These are phyloP conservation scores for Thalassia testudinum DNA, from an alignment of 116 monocot genomes.

Conservation along the genomic window DNA sequence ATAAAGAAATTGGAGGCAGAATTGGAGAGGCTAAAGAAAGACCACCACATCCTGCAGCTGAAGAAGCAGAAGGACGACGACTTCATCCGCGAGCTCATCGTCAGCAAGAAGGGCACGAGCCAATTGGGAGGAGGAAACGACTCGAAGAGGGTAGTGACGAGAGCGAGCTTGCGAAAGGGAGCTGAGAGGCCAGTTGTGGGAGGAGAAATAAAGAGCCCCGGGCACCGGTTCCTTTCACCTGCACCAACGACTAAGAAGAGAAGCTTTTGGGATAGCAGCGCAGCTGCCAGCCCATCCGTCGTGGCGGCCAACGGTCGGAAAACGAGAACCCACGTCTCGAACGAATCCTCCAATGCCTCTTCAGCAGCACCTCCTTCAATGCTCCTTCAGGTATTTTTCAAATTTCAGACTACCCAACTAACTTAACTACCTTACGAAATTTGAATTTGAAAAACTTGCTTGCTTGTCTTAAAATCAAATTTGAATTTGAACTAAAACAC, in stretches of 20 bases:
- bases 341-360: neutral
- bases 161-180: slow-evolving; percentile 31
- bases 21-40: slow-evolving; percentile 41
- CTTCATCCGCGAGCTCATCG: slow-evolving; percentile 28
- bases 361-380: slow-evolving; percentile 41
- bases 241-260: slow-evolving; percentile 52
- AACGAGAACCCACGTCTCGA: slow-evolving; percentile 45
- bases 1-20: slow-evolving; percentile 45
- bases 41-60: slow-evolving; percentile 49
- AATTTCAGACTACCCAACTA: neutral
- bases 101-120: neutral
- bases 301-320: slow-evolving; percentile 49
- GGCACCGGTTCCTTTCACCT: slow-evolving; percentile 49
- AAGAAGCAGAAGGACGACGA: slow-evolving; percentile 77
- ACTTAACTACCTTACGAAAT: no score
- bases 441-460: neutral
- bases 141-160: slow-evolving; percentile 28
- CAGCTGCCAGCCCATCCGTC: slow-evolving; percentile 49
- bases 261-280: slow-evolving; percentile 82
- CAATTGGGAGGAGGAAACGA: slow-evolving; percentile 7
- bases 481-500: no score
- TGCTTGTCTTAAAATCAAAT: neutral
- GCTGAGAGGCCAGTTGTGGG: slow-evolving; percentile 8
- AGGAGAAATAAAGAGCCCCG: slow-evolving; percentile 50
- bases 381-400: slow-evolving; percentile 63